These are phyloP conservation scores for Trichoderma parareesei DNA, from an alignment of 495 filamentous ascomycete genomes.

Conservation along the genomic window DNA sequence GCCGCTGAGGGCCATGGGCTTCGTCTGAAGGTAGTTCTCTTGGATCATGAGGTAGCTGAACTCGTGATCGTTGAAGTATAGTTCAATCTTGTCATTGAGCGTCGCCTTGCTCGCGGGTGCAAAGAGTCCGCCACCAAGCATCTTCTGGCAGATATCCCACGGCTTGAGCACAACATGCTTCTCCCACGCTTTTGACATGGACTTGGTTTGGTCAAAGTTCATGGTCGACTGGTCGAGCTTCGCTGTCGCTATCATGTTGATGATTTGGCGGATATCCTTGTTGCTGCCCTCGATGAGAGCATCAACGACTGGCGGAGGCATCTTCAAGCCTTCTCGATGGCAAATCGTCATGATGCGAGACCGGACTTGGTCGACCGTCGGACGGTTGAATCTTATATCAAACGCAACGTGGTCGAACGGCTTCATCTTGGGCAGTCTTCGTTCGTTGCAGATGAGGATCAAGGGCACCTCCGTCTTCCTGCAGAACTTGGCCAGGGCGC, in stretches of 20 bases:
- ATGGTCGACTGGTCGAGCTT: constrained; percentile 76
- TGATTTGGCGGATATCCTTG: constrained; percentile 93
- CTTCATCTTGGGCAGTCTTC: constrained; percentile 90
- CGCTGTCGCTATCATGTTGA: constrained; percentile 95
- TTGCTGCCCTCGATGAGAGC: constrained; percentile 89
- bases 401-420: constrained; percentile 81
- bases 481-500: constrained; percentile 84
- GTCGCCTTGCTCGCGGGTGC: constrained; percentile 69
- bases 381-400: constrained; percentile 81
- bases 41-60: constrained; percentile 96
- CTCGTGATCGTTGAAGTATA: constrained; percentile 99
- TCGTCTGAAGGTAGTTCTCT: constrained; percentile 88
- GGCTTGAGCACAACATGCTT: constrained; percentile 94
- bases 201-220: constrained; percentile 72
- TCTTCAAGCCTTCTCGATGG: constrained; percentile 79
- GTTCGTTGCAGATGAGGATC: constrained; percentile 96
- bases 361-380: constrained; percentile 79
- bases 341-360: constrained; percentile 91
- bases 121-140: constrained; percentile 83
- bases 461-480: constrained; percentile 92
- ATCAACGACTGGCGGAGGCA: constrained; percentile 82
- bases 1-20: constrained; percentile 52
- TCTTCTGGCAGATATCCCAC: constrained; percentile 94
- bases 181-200: constrained; percentile 96
- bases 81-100: constrained; percentile 92